These are phyloP conservation scores for Nannochloropsis gaditana DNA, from an alignment of 108 stramenopile species.

Conservation along the genomic window DNA sequence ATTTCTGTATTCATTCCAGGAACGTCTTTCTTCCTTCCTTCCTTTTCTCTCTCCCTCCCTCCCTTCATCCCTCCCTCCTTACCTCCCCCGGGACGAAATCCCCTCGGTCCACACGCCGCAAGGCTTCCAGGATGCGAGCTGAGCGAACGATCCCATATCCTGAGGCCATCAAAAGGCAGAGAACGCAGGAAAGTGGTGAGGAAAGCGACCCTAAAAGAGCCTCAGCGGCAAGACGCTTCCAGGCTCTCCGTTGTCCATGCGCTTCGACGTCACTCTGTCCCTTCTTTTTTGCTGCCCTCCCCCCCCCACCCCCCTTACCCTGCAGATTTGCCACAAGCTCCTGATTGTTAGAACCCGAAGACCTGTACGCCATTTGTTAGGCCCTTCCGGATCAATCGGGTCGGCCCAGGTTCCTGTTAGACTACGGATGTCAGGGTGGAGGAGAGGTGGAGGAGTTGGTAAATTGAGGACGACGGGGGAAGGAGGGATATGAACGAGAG, in stretches of 20 bases:
- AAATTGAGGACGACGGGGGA: too few relatives aligned
- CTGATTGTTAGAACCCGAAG: neutral
- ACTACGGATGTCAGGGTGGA: too few relatives aligned
- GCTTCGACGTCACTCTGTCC: neutral
- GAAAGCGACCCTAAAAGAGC: neutral
- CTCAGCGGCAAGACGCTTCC: neutral
- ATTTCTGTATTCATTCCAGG: too few relatives aligned
- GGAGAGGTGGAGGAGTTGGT: too few relatives aligned
- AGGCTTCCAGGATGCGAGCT: neutral
- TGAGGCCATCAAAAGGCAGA: neutral
- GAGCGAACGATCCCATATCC: neutral
- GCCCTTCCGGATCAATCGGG: too few relatives aligned
- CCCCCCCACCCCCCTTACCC: neutral
- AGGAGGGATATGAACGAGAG: too few relatives aligned
- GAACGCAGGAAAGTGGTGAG: neutral
- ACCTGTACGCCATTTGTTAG: neutral
- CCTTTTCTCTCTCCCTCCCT: neutral
- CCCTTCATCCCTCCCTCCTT: neutral
- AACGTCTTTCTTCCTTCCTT: too few relatives aligned
- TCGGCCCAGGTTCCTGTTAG: too few relatives aligned
- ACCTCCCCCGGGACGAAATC: neutral
- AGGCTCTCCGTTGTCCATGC: too few relatives aligned
- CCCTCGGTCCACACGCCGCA: neutral
- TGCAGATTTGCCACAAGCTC: neutral
- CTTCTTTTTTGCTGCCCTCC: neutral